Evolutionary conservation across 2,329 filamentous ascomycete genomes (phyloP).

Genomic region (Rhexocercosporidium sp.): DNA sequence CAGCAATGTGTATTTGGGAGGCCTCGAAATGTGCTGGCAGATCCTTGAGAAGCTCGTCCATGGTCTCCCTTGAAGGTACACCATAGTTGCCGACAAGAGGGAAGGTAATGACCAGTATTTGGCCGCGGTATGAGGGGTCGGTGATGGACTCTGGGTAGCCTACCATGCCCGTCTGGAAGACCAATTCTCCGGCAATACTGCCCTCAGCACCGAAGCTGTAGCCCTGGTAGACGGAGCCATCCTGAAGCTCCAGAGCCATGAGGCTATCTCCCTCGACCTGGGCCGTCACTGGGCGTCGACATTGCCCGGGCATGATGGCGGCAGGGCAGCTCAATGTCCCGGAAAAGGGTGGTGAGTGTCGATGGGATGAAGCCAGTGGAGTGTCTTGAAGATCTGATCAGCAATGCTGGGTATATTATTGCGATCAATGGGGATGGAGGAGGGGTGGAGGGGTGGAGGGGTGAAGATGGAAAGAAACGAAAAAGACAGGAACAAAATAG

Average conservation of each 20-base stretch:
- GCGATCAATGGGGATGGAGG: neutral
- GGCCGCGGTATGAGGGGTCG: constrained; percentile 85
- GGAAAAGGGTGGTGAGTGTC: neutral
- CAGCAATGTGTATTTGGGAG: constrained; percentile 89
- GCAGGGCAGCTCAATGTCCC: too few relatives aligned
- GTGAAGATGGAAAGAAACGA: neutral
- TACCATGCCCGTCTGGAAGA: constrained; percentile 99
- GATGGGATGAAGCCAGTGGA: too few relatives aligned
- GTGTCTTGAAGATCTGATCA: neutral
- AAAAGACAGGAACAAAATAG: neutral
- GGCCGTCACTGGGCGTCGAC: constrained; percentile 25
- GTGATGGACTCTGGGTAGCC: constrained; percentile 95
- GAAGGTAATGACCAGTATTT: constrained; percentile 96
- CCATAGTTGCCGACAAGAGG: constrained; percentile 97
- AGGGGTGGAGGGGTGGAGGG: too few relatives aligned
- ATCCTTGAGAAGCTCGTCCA: constrained; percentile 84
- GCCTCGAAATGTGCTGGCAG: constrained; percentile 94
- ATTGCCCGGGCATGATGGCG: constrained; percentile 13
- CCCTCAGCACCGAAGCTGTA: constrained; percentile 89
- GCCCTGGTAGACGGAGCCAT: constrained; percentile 89
- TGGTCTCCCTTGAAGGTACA: constrained; percentile 83
- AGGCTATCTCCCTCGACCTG: constrained; percentile 58
- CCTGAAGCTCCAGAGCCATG: constrained; percentile 89
- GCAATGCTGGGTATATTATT: neutral
- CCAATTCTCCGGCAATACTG: constrained; percentile 92